Percentiles rank a stretch among this genome's conserved stretches.
Conservation (phyloP, 2,329 filamentous ascomycete species). For the Ophiocordyceps camponoti-rufipedis region DNA sequence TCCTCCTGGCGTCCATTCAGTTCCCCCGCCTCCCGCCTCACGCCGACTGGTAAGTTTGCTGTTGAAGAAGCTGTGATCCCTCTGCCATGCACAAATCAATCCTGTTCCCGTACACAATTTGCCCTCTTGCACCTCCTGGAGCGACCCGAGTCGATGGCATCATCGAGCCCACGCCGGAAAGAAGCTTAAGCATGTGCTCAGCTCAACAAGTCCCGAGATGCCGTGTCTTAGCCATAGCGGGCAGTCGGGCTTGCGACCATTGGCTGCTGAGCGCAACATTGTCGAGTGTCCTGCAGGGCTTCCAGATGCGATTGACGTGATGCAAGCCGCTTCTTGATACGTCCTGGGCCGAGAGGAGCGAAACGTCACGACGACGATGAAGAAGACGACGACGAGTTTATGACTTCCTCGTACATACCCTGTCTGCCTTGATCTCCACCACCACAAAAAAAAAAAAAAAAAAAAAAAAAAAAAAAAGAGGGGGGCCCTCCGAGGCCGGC, state of each 20-base stretch:
- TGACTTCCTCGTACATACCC: no score
- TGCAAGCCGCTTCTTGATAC: neutral
- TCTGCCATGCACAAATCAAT: neutral
- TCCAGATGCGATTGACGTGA: constrained; percentile 1
- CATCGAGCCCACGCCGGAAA: neutral
- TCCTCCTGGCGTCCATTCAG: constrained; percentile 5
- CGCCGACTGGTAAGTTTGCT: constrained; percentile 10
- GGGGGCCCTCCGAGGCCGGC: neutral
- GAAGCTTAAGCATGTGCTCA: constrained; percentile 4
- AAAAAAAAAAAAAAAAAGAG: neutral
- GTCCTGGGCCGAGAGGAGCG: no score
- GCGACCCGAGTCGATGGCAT: neutral
- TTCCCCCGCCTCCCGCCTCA: constrained; percentile 4
- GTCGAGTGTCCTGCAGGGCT: neutral
- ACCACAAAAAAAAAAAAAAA: neutral
- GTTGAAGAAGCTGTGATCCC: neutral
- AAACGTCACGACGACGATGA: no score
- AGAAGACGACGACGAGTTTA: no score
- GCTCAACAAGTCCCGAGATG: constrained; percentile 2
- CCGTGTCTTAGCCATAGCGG: neutral
- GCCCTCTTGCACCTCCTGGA: neutral
- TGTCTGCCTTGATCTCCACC: neutral
- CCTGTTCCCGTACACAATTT: neutral
- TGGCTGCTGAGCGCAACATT: neutral
- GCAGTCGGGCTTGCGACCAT: constrained; percentile 1